A percentile compares a stretch with the other conserved stretches of the same genome.
Evolutionary conservation across 352 stramenopile genomes (phyloP).

Genomic region (Aphanomyces euteiches): DNA sequence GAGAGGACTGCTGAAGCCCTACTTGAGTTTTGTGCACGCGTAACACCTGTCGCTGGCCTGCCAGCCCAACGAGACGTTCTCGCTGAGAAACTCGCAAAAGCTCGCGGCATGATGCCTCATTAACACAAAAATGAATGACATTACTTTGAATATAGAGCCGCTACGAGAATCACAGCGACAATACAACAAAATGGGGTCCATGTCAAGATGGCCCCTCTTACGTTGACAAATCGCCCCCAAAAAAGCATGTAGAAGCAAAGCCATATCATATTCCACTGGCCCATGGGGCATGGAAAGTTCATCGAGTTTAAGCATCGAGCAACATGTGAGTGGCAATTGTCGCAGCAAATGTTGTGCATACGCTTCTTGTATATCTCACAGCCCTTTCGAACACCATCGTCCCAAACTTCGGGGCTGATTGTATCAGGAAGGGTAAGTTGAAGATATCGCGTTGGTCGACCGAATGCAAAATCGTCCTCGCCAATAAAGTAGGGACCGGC

Average conservation of each 20-base stretch:
- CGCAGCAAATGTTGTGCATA: constrained; percentile 96
- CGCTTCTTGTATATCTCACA: constrained; percentile 90
- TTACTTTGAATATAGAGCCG: neutral
- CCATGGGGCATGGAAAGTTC: constrained; percentile 10
- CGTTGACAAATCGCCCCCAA: constrained; percentile 23
- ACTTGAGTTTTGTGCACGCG: constrained; percentile 58
- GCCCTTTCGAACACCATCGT: constrained; percentile 83
- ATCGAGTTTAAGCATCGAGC: constrained; percentile 37
- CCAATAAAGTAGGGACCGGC: constrained; percentile 92
- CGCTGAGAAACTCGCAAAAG: constrained; percentile 53
- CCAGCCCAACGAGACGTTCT: constrained; percentile 40
- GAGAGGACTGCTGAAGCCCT: constrained; percentile 66
- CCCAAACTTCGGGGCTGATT: constrained; percentile 67
- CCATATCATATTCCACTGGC: constrained; percentile 26
- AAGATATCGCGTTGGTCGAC: constrained; percentile 83
- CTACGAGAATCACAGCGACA: neutral
- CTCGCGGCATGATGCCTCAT: constrained; percentile 52
- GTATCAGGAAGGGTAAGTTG: constrained; percentile 55
- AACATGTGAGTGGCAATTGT: constrained; percentile 98
- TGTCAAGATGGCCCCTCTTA: constrained; percentile 17
- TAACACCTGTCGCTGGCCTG: constrained; percentile 39
- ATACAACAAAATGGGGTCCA: constrained; percentile 21
- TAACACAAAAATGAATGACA: neutral
- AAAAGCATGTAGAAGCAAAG: constrained; percentile 28
- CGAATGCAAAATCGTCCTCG: constrained; percentile 86